These are phyloP conservation scores for Yamadazyma sp. DNA, from an alignment of 805 yeast genomes.

Conservation along the genomic window DNA sequence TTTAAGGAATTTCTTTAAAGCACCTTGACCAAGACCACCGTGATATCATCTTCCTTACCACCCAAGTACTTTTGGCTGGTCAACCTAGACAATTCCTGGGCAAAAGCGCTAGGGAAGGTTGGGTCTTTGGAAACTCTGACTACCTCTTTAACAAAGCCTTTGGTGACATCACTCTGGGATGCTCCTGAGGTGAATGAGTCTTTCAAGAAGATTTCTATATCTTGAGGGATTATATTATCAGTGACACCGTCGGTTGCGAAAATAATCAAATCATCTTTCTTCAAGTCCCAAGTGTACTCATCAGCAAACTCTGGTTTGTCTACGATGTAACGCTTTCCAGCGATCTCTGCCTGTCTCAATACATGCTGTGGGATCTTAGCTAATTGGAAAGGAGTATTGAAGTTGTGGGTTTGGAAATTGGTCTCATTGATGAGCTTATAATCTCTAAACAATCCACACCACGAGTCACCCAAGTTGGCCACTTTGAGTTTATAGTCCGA, in stretches of 20 bases:
- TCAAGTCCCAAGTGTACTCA: constrained; percentile 59
- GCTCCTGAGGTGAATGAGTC: constrained; percentile 43
- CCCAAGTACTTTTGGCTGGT: constrained; percentile 75
- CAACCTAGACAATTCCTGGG: constrained; percentile 67
- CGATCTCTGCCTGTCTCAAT: constrained; percentile 49
- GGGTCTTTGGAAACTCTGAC: constrained; percentile 69
- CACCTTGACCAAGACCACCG: constrained; percentile 74
- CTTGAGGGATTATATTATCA: constrained; percentile 76
- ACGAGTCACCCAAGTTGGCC: constrained; percentile 91
- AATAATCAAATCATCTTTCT: constrained; percentile 71
- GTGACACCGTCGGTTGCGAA: constrained; percentile 94
- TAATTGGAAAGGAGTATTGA: constrained; percentile 90
- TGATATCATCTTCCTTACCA: constrained; percentile 95
- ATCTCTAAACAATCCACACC: constrained; percentile 83
- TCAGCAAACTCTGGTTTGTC: constrained; percentile 73
- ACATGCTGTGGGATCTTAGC: constrained; percentile 75
- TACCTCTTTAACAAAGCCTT: constrained; percentile 63
- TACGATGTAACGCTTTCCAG: constrained; percentile 63
- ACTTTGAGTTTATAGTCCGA: constrained; percentile 57
- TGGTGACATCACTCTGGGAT: constrained; percentile 38
- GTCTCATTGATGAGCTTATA: constrained; percentile 63
- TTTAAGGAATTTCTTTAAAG: background rate
- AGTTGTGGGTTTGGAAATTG: constrained; percentile 76
- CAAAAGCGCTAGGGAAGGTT: constrained; percentile 78
- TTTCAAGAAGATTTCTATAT: constrained; percentile 64